These are phyloP conservation scores for Diaporthe sp. DNA, from an alignment of 2,329 filamentous ascomycete genomes.

Conservation along the genomic window DNA sequence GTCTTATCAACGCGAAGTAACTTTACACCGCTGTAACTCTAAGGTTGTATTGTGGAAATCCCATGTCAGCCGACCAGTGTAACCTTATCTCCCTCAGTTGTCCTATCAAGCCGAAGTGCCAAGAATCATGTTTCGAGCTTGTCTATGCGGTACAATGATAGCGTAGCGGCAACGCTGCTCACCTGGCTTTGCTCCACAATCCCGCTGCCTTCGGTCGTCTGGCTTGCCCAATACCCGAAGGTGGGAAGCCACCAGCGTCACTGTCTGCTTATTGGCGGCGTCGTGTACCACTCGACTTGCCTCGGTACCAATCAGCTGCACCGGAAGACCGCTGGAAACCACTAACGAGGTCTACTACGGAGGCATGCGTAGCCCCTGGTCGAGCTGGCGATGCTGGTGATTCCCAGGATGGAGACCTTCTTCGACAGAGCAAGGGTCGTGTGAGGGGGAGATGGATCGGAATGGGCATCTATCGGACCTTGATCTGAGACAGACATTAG, in stretches of 20 bases:
- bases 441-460: conserved; percentile 11
- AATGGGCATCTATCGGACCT: background rate
- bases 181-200: background rate
- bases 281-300: background rate
- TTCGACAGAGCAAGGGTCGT: background rate
- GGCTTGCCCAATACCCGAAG: background rate
- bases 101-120: background rate
- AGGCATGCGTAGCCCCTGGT: background rate
- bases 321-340: background rate
- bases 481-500: background rate
- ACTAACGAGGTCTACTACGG: background rate
- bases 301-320: background rate
- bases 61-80: background rate
- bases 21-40: background rate
- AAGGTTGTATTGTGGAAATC: background rate
- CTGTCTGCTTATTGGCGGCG: background rate
- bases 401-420: background rate
- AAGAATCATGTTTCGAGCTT: background rate
- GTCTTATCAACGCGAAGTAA: background rate
- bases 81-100: background rate
- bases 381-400: background rate
- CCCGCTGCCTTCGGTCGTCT: background rate
- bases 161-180: background rate
- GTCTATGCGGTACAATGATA: background rate
- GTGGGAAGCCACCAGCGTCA: background rate